phyloP scores from a whole-genome alignment of 1,139 yeast genomes.

The Kluyveromyces marxianus region DNA sequence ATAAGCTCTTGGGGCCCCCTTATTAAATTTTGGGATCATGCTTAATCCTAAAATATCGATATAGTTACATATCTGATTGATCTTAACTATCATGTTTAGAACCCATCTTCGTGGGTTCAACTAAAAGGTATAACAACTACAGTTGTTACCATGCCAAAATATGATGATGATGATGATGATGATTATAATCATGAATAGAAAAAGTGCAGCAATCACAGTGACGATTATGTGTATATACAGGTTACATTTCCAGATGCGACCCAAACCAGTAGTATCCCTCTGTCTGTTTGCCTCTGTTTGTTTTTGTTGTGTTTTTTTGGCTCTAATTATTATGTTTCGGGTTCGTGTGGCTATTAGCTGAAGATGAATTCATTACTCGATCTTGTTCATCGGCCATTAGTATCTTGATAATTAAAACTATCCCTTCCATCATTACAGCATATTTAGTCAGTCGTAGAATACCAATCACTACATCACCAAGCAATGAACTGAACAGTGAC shows the following conservation, averaged over 20 bases:
- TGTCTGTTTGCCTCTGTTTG: too few species aligned
- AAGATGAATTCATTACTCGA: neutral
- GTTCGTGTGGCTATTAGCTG: neutral
- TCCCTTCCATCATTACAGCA: conserved; percentile 15
- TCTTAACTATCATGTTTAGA: too few species aligned
- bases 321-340: neutral
- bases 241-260: too few species aligned
- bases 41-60: too few species aligned
- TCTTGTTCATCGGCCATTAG: conserved; percentile 5
- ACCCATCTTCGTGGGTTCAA: neutral
- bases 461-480: conserved; percentile 17
- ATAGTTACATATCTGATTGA: too few species aligned
- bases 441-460: conserved; percentile 14
- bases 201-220: too few species aligned
- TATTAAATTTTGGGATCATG: neutral
- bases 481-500: conserved; percentile 15
- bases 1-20: neutral
- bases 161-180: neutral
- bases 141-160: too few species aligned
- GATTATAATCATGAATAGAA: neutral
- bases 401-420: conserved; percentile 12
- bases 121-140: neutral
- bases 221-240: too few species aligned
- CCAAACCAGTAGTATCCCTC: too few species aligned
- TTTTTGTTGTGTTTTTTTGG: too few species aligned